A percentile compares a stretch with the other conserved stretches of the same genome.
Conservation (phyloP, 805 yeast genomes). For the Danielia oregonensis region DNA sequence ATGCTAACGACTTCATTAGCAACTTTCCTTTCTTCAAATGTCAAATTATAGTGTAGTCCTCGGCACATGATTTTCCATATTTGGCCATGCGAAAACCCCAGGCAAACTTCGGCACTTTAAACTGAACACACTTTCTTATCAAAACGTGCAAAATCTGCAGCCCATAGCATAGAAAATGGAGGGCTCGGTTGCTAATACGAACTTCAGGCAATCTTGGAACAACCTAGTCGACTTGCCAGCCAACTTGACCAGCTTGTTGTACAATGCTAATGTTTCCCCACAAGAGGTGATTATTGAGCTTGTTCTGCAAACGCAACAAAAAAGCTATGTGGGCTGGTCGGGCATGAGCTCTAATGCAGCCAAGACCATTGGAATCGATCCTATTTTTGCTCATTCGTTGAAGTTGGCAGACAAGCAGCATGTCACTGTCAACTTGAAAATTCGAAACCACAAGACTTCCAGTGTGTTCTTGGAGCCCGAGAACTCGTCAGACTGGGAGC, state of each 20-base stretch:
- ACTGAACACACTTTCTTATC: too few relatives aligned
- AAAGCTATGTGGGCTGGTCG: slow-evolving; percentile 60
- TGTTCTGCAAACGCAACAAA: slow-evolving; percentile 24
- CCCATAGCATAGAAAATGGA: too few relatives aligned
- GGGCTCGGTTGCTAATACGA: slow-evolving; percentile 27
- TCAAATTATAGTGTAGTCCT: too few relatives aligned
- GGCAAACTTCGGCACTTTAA: too few relatives aligned
- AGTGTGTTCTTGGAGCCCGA: slow-evolving; percentile 76
- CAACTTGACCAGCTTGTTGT: slow-evolving; percentile 41
- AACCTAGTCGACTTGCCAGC: slow-evolving; percentile 56
- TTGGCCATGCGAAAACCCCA: too few relatives aligned
- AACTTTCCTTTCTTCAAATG: too few relatives aligned
- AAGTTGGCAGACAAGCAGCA: slow-evolving; percentile 41
- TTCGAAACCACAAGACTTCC: slow-evolving; percentile 48
- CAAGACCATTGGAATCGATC: slow-evolving; percentile 57
- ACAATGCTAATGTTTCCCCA: slow-evolving; percentile 49
- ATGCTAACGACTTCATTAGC: too few relatives aligned
- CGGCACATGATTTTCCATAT: too few relatives aligned
- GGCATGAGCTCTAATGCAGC: slow-evolving; percentile 44
- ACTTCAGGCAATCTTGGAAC: slow-evolving; percentile 35
- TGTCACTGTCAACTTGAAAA: slow-evolving; percentile 41
- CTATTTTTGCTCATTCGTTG: slow-evolving; percentile 54
- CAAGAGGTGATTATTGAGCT: slow-evolving; percentile 57
- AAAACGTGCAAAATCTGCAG: too few relatives aligned
- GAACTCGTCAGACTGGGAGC: slow-evolving; percentile 82